Conservation (phyloP, 2,329 filamentous ascomycete species). For the Decorospora gaudefroyi region DNA sequence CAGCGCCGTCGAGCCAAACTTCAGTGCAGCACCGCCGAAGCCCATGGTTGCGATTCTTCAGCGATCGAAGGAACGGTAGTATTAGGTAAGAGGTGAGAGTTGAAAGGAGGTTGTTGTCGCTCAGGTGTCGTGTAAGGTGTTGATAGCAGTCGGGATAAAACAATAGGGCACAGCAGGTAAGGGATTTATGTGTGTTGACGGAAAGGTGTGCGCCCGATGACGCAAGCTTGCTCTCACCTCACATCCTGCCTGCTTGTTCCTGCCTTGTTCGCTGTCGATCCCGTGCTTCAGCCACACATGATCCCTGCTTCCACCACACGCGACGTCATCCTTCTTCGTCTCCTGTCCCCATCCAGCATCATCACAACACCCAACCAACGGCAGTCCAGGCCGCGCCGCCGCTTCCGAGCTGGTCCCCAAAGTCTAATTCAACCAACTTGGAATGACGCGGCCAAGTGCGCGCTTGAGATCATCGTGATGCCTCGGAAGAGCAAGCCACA, state of each 20-base stretch:
- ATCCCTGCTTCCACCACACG: constrained; percentile 8
- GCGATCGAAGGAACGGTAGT: not conserved
- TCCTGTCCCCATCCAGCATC: no score
- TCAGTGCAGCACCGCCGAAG: constrained; percentile 65
- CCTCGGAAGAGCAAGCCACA: no score
- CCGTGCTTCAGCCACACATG: constrained; percentile 6
- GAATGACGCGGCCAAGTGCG: constrained; percentile 4
- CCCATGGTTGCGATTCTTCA: constrained; percentile 56
- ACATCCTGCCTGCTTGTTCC: constrained; percentile 10
- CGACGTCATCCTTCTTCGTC: constrained; percentile 8
- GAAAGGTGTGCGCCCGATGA: constrained; percentile 9
- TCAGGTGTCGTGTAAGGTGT: not conserved
- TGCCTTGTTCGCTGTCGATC: constrained; percentile 8
- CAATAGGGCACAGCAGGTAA: no score
- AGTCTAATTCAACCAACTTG: not conserved
- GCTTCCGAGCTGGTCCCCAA: constrained; percentile 1
- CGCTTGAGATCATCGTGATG: constrained; percentile 7
- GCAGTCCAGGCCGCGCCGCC: not conserved
- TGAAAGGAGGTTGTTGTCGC: not conserved
- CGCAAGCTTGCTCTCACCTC: constrained; percentile 11
- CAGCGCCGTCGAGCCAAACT: constrained; percentile 70
- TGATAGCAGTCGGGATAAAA: not conserved
- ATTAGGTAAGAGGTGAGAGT: not conserved
- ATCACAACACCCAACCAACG: constrained; percentile 4
- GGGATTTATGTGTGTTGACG: constrained; percentile 8